A percentile compares a stretch with the other conserved stretches of the same genome.
Conservation (phyloP, 1,139 yeast genomes). For the Suhomyces choctaworum region DNA sequence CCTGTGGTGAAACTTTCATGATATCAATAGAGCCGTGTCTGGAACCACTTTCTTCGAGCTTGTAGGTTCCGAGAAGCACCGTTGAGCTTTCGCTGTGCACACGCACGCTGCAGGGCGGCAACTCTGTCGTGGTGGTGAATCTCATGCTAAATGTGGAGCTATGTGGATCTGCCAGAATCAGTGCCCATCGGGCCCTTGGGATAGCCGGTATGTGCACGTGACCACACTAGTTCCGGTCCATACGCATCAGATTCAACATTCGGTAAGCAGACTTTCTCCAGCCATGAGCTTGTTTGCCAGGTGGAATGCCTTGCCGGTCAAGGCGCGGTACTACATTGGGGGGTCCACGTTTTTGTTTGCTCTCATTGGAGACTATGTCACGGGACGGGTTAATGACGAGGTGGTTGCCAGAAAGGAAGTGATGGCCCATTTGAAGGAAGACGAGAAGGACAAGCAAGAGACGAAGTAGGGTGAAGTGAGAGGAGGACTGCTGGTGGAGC, state of each 20-base stretch:
- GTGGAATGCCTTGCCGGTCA: conserved; percentile 54
- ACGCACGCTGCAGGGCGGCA: conserved; percentile 84
- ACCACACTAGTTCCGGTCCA: too few relatives aligned
- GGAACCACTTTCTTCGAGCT: conserved; percentile 56
- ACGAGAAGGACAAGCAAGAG: neutral
- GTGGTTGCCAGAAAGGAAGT: conserved; percentile 37
- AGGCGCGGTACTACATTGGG: conserved; percentile 54
- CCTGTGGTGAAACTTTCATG: conserved; percentile 31
- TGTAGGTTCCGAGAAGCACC: conserved; percentile 75
- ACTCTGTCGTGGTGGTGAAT: conserved; percentile 35
- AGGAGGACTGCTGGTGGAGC: too few relatives aligned
- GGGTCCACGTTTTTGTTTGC: conserved; percentile 56
- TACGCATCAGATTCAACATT: too few relatives aligned
- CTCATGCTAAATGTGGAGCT: too few relatives aligned
- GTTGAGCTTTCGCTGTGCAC: conserved; percentile 55
- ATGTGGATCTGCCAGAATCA: too few relatives aligned
- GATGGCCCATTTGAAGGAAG: conserved; percentile 9
- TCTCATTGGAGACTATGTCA: conserved; percentile 49
- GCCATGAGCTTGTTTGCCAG: conserved; percentile 40
- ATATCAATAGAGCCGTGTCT: conserved; percentile 78
- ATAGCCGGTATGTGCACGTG: too few relatives aligned
- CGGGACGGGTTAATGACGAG: conserved; percentile 49
- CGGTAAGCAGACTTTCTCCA: too few relatives aligned
- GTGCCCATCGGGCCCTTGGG: too few relatives aligned
- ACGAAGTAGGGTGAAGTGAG: neutral